Base-by-base conservation (phyloP, 1,284 basidiomycete genomes). In the Pseudozyma thailandica region DNA sequence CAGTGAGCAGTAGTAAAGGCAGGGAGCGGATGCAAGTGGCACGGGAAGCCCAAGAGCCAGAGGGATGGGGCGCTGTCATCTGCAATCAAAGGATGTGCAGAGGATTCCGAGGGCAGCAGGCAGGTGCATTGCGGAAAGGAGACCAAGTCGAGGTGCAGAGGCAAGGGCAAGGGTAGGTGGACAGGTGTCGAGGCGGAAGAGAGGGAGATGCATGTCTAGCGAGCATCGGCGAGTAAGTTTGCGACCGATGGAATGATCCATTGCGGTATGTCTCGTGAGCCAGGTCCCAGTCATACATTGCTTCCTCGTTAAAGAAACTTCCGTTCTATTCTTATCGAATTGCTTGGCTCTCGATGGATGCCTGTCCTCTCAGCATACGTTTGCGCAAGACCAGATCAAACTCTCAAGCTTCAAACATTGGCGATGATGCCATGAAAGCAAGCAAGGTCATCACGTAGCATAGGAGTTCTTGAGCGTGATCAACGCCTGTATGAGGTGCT, bases 81-180 rank as follows among this genome's bases (percentile, higher is more conserved):
- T 37, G 47, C 33, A 28, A 18, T 41, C 18, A 6, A 13, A 39
- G 28, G 56, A 65, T 25, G 62, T 55, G 62, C 55, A 59, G 50
- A 45, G 47, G 55, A 65, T 65, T 65, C 55, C 62, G 33, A 27
- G 48, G 33, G 38, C n/a, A 65, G 62, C 62, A 65, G 62, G 62
- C 62, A 43, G 63, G 56, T 65, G 63, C 63, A 65, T 59, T 51
- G 61, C 61, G 53, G 51, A 47, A 51, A 47, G 10, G 28, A 21
- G 12, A 16, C 41, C 38, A 44, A 30, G 44, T 38, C 16, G 20
- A 41, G 44, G 49, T 15, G 37, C 43, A 51, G 42, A 7, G 27
- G 23, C 18, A 41, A 8, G 37, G 37, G n/a, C 10, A 27, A 18
- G 25, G 46, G 25, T 27, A 51, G 35, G 39, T 8, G 30, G 35